Evolutionary conservation across 495 filamentous ascomycete species (phyloP).

Genomic region (Aspergillus taichungensis): DNA sequence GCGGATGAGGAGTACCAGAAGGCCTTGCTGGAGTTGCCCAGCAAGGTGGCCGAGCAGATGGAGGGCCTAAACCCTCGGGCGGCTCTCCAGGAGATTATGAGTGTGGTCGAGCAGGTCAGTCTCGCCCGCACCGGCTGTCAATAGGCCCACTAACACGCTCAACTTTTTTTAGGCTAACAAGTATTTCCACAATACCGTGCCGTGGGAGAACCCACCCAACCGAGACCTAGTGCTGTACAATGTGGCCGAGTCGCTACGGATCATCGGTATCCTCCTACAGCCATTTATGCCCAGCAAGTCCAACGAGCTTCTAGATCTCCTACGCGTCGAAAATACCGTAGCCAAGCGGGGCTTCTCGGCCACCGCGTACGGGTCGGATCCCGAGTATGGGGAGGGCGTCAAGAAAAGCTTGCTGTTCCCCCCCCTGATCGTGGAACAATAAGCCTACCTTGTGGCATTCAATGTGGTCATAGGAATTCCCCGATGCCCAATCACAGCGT

Average conservation of each 20-base stretch:
- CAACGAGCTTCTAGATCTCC: conserved; percentile 59
- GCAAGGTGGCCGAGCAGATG: conserved; percentile 48
- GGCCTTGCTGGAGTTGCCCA: conserved; percentile 26
- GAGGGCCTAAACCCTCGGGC: conserved; percentile 50
- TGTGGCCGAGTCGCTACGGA: conserved; percentile 67
- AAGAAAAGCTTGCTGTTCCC: conserved; percentile 47
- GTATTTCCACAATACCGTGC: conserved; percentile 51
- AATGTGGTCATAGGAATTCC: conserved; percentile 21
- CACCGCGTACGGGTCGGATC: conserved; percentile 52
- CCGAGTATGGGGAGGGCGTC: conserved; percentile 54
- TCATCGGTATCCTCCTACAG: conserved; percentile 77
- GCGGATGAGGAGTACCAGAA: conserved; percentile 25
- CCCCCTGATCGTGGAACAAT: conserved; percentile 41
- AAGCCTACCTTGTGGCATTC: conserved; percentile 6
- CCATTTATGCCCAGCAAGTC: conserved; percentile 86
- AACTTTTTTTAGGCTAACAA: conserved; percentile 52
- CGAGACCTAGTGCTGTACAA: conserved; percentile 54
- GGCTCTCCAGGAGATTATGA: conserved; percentile 60
- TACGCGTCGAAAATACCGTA: conserved; percentile 53
- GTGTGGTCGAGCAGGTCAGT: conserved; percentile 46
- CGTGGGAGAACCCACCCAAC: conserved; percentile 45
- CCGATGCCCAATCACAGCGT: conserved; percentile 15
- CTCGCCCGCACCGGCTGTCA: conserved; percentile 6
- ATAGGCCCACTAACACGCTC: conserved; percentile 4
- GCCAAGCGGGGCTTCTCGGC: conserved; percentile 45